Evolutionary conservation across 306 rosid species (phyloP), one percentile per base, ranked within the genome.

Genomic region (Cicer pinnatifidum): DNA sequence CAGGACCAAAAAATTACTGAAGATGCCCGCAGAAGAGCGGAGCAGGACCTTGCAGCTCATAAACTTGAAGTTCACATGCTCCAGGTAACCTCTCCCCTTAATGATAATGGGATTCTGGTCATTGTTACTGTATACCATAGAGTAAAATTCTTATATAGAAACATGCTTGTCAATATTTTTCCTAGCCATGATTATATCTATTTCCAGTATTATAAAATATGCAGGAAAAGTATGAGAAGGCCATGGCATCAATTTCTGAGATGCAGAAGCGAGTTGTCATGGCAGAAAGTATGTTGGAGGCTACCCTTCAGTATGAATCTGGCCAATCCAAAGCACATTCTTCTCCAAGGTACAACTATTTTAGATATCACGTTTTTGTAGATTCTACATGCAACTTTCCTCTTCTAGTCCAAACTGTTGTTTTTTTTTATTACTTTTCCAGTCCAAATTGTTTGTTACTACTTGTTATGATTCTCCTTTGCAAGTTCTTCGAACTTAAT

Each of bases 201-300:
- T 84, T 53, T 73, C 77, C 83, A 54, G 38, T 71, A 69, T 66
- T 53, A 54, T 66, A 69, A 75, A 75, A 76, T 72, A 63, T 85
- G 86, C 92, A 94, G 97, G 99, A 91, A 82, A 94, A 88, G 73
- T 91, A 91, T 80, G 97, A 91, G 38, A 91, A 88, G 62, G 89
- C 99, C 41, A 72, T 78, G 85, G 86, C 84, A 73, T 89, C 88
- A 40, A 46, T 88, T 13, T 81, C 83, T 69, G 97, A 91, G 78
- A 88, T 87, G 95, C 85, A 90, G 66, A 91, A 90, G 80, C 91
- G 88, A 66, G 96, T 82, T 72, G 87, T 88, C 58, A 79, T 91
- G 84, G 97, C 96, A 28, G 99, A 94, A 84, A 89, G 96, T 65
- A 79, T 88, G 93, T 74, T 94, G 87, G 99, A 89, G 85, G 97